Base-by-base conservation (phyloP, 495 filamentous ascomycete species). In the Alectoria sarmentosa region DNA sequence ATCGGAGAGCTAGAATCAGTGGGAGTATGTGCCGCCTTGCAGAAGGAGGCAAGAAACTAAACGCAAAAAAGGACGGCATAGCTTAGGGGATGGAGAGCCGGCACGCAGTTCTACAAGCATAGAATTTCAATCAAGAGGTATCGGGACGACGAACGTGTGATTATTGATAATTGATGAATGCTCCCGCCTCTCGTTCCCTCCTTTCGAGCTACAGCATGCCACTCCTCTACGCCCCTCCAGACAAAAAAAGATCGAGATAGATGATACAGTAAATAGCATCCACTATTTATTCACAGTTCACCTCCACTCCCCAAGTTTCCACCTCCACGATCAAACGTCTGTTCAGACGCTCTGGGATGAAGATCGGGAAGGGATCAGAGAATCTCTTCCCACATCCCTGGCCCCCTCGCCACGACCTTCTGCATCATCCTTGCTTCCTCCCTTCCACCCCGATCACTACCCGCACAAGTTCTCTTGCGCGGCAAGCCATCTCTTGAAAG, bases 381-480 rank as follows among this genome's bases (percentile, higher is more conserved):
- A 54, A 69, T 67, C 23, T 65, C 61, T 21, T 69, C 67, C 67
- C 61, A 67, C 58, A 67, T 67, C 14, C 49, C 61, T 39, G 64
- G 61, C 54, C 62, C 49, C 38, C 36, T 56, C 30, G 41, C 36
- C 5, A 61, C 49, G 4, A 67, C 56, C 26, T 61, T 49, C 36
- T 61, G 41, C 59, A 65, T 55, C 60, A 60, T 66, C 34, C 52
- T 52, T 4, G 60, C 69, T 41, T 71, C 67, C 14, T 65, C 64
- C 41, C 60, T 68, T 3, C 66, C 59, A 4, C 60, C 67, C 30
- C 69, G 49, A 41, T 68, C 66, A 59, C 66, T 68, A 46, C 62
- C 62, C 6, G 66, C 61, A 58, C 69, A 71, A 23, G 65, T 62
- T 41, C 60, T 62, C 39, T 71, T 71, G 7, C 69, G 61, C 28